Evolutionary conservation across 2,329 filamentous ascomycete species (phyloP), one percentile per base, ranked within the genome.

Genomic region (Talaromyces amestolkiae): DNA sequence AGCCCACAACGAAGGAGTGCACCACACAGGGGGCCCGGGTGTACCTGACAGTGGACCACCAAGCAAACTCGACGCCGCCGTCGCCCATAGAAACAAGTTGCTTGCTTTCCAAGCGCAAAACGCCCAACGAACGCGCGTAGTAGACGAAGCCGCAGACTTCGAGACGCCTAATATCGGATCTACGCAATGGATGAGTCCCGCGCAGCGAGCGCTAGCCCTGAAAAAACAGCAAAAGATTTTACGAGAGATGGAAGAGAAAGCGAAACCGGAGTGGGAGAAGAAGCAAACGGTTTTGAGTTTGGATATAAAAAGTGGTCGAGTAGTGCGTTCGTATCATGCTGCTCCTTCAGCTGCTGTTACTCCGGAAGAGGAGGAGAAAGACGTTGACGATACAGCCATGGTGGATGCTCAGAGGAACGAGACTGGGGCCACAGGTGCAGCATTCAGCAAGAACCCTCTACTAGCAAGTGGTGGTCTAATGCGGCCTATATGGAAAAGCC

Each of bases 251-350:
- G 91, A 96, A 72, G 96, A 93, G 88, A 91, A 90, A 70, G 89
- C 90, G 3, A 83, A 86, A 61, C 92, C 93, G 0, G 93, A 96
- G 68, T 97, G 93, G 77, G 93, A 97, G 80, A 96, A 94, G 84
- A 85, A 91, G 66, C 87, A 86, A 71, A 89, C 95, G 67, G 90
- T 97, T 1, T 86, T 96, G 69, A 94, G 91, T 73, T 91, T 97
- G 67, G 92, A 97, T 74, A 80, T 97, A 0, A 88, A 89, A 9
- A 89, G 89, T 0, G 89, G 90, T 19, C 93, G 89, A 71, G 87
- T 96, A 2, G 88, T 95, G 4, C 87, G 86, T 66, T 77, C 66
- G 64, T 79, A 67, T 73, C 69, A 75, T 70, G 76, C 67, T 72
- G 76, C 79, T 66, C 63, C 73, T 61, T 69, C 69, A 17, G 73